phyloP scores from a whole-genome alignment of 1,139 yeast species.

The Arxiozyma telluris region DNA sequence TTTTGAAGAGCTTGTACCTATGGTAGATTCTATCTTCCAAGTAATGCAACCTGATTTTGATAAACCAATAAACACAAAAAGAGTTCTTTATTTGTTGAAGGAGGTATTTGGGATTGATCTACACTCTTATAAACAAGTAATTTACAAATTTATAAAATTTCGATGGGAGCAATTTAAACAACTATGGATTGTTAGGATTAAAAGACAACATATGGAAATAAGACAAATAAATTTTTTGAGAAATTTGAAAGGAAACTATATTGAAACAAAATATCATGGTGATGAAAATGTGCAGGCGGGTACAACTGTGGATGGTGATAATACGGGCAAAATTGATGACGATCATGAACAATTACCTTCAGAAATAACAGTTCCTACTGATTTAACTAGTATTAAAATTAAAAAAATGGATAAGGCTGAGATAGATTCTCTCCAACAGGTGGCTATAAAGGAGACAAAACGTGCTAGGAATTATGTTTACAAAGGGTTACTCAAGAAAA shows the following conservation, averaged over 20 bases:
- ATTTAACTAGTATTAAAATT: background rate
- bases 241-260: slow-evolving; percentile 1
- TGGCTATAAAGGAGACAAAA: background rate
- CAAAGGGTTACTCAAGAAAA: background rate
- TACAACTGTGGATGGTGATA: background rate
- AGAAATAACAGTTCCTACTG: background rate
- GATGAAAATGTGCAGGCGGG: background rate
- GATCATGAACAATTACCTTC: background rate
- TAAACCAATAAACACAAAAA: background rate
- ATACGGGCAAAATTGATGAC: background rate
- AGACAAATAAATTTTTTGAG: background rate
- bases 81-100: background rate
- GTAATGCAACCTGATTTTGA: background rate
- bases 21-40: slow-evolving; percentile 5
- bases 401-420: background rate
- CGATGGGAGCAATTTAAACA: background rate
- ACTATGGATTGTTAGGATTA: background rate
- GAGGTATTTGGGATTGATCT: slow-evolving; percentile 3
- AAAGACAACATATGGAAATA: background rate
- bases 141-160: background rate
- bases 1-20: slow-evolving; percentile 3
- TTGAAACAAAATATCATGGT: background rate
- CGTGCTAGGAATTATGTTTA: background rate
- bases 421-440: background rate
- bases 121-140: background rate